phyloP scores from a whole-genome alignment of 2,329 filamentous ascomycete species.

The Lasiodiplodia sp. region DNA sequence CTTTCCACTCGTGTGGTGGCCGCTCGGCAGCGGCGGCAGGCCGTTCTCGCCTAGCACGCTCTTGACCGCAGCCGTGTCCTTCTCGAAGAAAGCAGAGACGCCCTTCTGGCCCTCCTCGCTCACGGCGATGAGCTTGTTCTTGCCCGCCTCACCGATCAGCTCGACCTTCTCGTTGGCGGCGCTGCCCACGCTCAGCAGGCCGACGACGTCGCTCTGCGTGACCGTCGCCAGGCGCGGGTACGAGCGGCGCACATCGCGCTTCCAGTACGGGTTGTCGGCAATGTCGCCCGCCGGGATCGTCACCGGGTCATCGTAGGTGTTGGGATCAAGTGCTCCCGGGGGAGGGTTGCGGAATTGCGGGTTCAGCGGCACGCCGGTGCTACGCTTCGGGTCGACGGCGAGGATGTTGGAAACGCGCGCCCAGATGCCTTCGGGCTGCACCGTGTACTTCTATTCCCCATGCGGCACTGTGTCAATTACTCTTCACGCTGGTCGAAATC shows the following conservation, averaged over 20 bases:
- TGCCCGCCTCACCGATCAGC: constrained; percentile 74
- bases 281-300: constrained; percentile 85
- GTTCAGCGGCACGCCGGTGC: constrained; percentile 91
- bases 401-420: constrained; percentile 79
- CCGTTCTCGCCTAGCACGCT: constrained; percentile 76
- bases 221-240: constrained; percentile 85
- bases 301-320: constrained; percentile 79
- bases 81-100: constrained; percentile 76
- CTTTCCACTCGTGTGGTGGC: constrained; percentile 62
- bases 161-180: constrained; percentile 82
- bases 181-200: constrained; percentile 84
- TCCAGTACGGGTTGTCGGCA: constrained; percentile 95
- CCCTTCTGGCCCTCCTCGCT: constrained; percentile 76
- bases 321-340: constrained; percentile 75
- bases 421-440: constrained; percentile 90
- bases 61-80: constrained; percentile 61
- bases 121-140: constrained; percentile 76
- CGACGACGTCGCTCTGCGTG: constrained; percentile 83
- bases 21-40: constrained; percentile 84
- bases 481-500: not conserved
- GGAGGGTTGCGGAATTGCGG: constrained; percentile 88
- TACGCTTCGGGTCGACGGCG: constrained; percentile 85
- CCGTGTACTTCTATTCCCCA: constrained; percentile 82
- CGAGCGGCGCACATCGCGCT: constrained; percentile 82
- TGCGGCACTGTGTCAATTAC: constrained; percentile 1